Evolutionary conservation across 2,329 filamentous ascomycete species (phyloP).

Genomic region (Blastomyces silverae): DNA sequence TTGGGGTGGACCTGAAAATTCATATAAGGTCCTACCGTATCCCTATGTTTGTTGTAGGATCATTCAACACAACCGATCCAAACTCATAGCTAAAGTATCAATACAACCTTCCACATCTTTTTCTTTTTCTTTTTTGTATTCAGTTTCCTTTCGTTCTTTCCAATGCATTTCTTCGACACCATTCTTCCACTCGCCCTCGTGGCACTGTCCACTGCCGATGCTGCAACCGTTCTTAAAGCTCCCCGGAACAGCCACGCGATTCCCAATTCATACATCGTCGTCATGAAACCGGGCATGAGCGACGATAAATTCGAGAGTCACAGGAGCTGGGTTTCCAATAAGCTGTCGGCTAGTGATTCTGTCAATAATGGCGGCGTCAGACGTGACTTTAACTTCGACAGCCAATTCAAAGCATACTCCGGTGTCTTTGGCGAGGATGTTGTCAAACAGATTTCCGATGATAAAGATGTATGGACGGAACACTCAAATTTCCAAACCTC

Average conservation of each 20-base stretch:
- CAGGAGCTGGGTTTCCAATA: conserved; percentile 9
- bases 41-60: neutral
- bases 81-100: neutral
- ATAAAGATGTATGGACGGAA: conserved; percentile 14
- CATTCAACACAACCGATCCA: neutral
- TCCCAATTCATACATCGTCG: conserved; percentile 14
- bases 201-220: conserved; percentile 17
- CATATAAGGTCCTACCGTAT: conserved; percentile 8
- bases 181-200: conserved; percentile 18
- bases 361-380: neutral
- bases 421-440: conserved; percentile 10
- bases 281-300: conserved; percentile 6
- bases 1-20: neutral
- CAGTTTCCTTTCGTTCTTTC: conserved; percentile 4
- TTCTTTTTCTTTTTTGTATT: neutral
- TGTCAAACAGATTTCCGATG: conserved; percentile 10
- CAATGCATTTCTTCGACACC: conserved; percentile 18
- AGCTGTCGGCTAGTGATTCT: neutral
- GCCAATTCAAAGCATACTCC: conserved; percentile 11
- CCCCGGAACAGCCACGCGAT: neutral
- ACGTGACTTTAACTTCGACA: neutral
- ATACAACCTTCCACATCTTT: neutral
- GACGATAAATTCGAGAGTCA: conserved; percentile 10
- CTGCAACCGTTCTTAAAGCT: conserved; percentile 10
- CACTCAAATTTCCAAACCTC: neutral